Conservation (phyloP, 306 rosid genomes). For the Cucurbita argyrosperma region DNA sequence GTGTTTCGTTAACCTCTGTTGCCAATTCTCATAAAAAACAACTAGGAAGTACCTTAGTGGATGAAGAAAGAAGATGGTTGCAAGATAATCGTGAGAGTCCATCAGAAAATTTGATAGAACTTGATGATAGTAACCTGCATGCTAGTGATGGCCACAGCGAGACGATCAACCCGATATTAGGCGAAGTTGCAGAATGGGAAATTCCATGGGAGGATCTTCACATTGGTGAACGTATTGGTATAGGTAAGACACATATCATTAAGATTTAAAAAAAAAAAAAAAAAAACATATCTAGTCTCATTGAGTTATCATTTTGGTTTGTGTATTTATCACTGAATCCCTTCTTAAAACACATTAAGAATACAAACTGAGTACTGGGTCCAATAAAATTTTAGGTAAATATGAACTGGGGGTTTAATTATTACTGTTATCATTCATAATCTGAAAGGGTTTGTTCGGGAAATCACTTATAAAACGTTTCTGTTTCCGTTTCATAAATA, state of each 20-base stretch:
- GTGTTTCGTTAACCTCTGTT: constrained; percentile 8
- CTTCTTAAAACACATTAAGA: neutral
- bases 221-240: constrained; percentile 97
- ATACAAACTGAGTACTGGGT: neutral
- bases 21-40: constrained; percentile 14
- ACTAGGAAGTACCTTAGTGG: constrained; percentile 7
- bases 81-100: constrained; percentile 18
- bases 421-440: neutral
- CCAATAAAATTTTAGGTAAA: neutral
- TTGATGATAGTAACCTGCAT: constrained; percentile 13
- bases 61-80: constrained; percentile 28
- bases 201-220: constrained; percentile 92
- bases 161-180: constrained; percentile 35
- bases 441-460: neutral
- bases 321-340: neutral
- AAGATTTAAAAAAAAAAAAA: neutral
- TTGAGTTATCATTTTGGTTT: neutral
- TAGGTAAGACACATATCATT: constrained; percentile 43
- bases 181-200: constrained; percentile 84
- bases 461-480: neutral
- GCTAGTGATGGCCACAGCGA: constrained; percentile 28
- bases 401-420: neutral
- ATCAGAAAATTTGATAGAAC: constrained; percentile 23
- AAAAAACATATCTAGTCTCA: neutral
- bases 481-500: neutral